Evolutionary conservation across 345 rosid species (phyloP), one percentile per base, ranked within the genome.

Genomic region (Euphorbia pulcherrima): DNA sequence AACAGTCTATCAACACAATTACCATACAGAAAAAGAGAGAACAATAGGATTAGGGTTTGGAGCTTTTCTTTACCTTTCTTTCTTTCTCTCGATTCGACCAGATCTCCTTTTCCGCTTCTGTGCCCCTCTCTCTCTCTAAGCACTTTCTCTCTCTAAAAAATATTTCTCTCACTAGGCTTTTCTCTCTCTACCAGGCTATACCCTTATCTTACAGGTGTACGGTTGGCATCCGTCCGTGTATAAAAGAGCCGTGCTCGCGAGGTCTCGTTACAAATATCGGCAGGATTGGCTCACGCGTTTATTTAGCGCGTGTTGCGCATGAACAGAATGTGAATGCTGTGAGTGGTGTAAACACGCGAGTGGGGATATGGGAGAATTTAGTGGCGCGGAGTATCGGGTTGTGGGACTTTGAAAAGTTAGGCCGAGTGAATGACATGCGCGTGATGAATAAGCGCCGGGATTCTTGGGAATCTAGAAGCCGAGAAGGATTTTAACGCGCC

Each of bases 161-260:
- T 8, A 1, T 28, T 46, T 73, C 75, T 68, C 78, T 75, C 77
- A 68, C 68, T 63, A 69, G 20, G 20, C 21, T 2, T 18, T 48
- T 68, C 68, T 54, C 68, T 35, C 60, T 60, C 75, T 17, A n/a
- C 68, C 24, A 60, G 54, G 13, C 57, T 41, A 29, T 69, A 41
- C 60, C 66, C 75, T 76, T 71, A 76, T 71, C 72, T 62, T 67
- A 76, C 79, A 71, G 79, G 72, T 76, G 79, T 67, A 71, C 79
- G 79, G 78, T 63, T 30, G 39, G 18, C 56, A 51, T 70, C 72
- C 74, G 24, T 60, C 21, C 75, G 75, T 51, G 71, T 65, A 41
- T 65, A 17, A 27, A 59, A 52, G 67, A 58, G 67, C 23, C 37
- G 65, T 69, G 73, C 6, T 27, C 18, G 69, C 16, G 47, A 74